Conservation (phyloP, 2,329 filamentous ascomycete species). For the Neocatenulostroma microsporum region DNA sequence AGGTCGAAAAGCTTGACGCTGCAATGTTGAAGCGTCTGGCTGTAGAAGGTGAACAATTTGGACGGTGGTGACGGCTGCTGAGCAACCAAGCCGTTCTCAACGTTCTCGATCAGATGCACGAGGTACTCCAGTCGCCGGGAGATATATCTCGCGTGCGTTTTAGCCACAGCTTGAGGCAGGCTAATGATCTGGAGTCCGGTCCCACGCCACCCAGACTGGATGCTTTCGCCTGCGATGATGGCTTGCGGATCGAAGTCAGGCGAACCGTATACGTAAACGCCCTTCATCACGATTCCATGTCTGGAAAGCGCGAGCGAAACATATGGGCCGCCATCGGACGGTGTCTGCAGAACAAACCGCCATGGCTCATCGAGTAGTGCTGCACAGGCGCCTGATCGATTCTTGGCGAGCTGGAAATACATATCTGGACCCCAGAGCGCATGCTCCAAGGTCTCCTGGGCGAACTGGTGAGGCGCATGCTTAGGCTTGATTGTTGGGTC, state of each 20-base stretch:
- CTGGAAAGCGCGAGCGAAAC: constrained; percentile 5
- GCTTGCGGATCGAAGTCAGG: constrained; percentile 1
- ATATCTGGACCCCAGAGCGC: constrained; percentile 6
- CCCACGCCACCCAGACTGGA: constrained; percentile 6
- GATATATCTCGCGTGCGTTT: constrained; percentile 2
- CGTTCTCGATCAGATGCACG: not conserved
- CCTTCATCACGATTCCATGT: constrained; percentile 4
- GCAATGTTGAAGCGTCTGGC: constrained; percentile 1
- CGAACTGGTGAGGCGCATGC: not conserved
- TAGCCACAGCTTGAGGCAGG: constrained; percentile 2
- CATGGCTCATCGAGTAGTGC: constrained; percentile 4
- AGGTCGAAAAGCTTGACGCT: constrained; percentile 1
- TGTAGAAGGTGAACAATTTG: not conserved
- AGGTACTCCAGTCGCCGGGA: not conserved
- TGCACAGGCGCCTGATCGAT: constrained; percentile 5
- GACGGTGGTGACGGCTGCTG: not conserved
- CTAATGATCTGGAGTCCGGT: constrained; percentile 8
- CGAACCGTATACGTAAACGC: constrained; percentile 4
- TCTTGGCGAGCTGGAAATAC: constrained; percentile 3
- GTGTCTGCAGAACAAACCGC: constrained; percentile 7
- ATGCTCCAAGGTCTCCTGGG: constrained; percentile 1
- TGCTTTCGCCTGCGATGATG: not conserved
- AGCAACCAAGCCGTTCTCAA: not conserved
- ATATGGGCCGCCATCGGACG: constrained; percentile 4
- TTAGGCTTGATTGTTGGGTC: not conserved